Evolutionary conservation across 2,329 filamentous ascomycete species (phyloP), one percentile per base, ranked within the genome.

Genomic region (Xylariaceae sp.): DNA sequence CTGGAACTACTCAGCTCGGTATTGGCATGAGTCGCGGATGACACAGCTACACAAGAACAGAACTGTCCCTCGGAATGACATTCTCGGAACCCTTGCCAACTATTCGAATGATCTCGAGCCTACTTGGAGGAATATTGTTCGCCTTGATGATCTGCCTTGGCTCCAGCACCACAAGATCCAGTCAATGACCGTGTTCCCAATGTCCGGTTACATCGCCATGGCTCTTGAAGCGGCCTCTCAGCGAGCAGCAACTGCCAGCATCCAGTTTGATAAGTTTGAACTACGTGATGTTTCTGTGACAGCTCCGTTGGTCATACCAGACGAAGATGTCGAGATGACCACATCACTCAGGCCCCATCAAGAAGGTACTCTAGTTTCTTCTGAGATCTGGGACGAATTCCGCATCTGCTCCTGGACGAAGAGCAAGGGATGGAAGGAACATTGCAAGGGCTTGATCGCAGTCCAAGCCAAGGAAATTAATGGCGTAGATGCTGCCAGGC

Each of bases 161-260:
- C 64, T 79, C 4, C 67, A 73, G 34, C 73, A 81, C 49, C 79
- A 82, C 60, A 63, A 63, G 41, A 73, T 83, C 57, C 76, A 81
- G 50, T 75, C 71, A 9, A 58, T 78, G 22, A 71, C 68, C 2
- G 69, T 79, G 26, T 80, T 76, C 53, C 76, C 79, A 19, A 66
- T 76, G 28, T 67, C 74, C 1, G 78, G 72, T 3, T 75, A 71
- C 39, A 54, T 78, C 3, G 65, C 68, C 19, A 75, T 81, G 69
- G 71, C 65, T 0, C 48, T 74, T 0, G 73, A 76, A 48, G 73
- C 72, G 2, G 66, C 63, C 7, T 50, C 55, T 2, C 71, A 71
- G 53, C 54, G 53, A 36, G 62, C 59, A 2, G 39, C 43, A 6
- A 41, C 49, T 18, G 53, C 51, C n/a, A 59, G 57, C 13, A 22